Base-by-base conservation (phyloP, 2,329 filamentous ascomycete genomes). In the Diaporthe eres region DNA sequence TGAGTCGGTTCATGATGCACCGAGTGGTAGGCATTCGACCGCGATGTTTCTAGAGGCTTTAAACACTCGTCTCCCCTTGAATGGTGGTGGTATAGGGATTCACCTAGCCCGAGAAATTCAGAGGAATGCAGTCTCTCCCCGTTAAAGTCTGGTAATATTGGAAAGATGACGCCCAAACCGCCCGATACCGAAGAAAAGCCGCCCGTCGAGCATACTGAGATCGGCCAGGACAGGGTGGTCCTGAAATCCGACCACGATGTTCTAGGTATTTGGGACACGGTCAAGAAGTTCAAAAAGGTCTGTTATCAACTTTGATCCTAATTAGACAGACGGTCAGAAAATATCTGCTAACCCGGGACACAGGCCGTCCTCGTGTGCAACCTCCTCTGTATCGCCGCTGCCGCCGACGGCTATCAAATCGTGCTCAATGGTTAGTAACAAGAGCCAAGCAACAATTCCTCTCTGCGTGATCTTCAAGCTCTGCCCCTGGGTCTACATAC, bases 241-340 rank as follows among this genome's bases (percentile, higher is more conserved):
- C 65, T 39, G 10, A 39, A 68, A 2, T 53, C 44, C 0, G 63
- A 53, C 22, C 63, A 51, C 13, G 31, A 68, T 39, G 19, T 22
- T 17, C 44, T 67, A 6, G 44, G 63, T 19, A 68, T 53, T 15
- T 37, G 63, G 63, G 28, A 34, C 22, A 68, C n/a, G 31, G 25
- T 68, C 6, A 68, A 51, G 63, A 68, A 68, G 22, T 68, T 68
- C 44, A 51, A 67, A 49, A 68, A 51, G 63, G 63, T 68, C n/a
- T 7, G 12, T 4, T 2, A 15, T 28, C 25, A 17, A 17, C 12
- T 51, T 4, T 7, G 8, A n/a, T 22, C 8, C 22, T 51, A 6
- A n/a, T 10, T 3, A 1, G 2, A n/a, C 12, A 12, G 5, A 37
- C 0, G 13, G 12, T 3, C 17, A 25, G 10, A 3, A 8, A 2